phyloP scores from a whole-genome alignment of 176 grass and related monocot genomes.

The Carex scoparia region DNA sequence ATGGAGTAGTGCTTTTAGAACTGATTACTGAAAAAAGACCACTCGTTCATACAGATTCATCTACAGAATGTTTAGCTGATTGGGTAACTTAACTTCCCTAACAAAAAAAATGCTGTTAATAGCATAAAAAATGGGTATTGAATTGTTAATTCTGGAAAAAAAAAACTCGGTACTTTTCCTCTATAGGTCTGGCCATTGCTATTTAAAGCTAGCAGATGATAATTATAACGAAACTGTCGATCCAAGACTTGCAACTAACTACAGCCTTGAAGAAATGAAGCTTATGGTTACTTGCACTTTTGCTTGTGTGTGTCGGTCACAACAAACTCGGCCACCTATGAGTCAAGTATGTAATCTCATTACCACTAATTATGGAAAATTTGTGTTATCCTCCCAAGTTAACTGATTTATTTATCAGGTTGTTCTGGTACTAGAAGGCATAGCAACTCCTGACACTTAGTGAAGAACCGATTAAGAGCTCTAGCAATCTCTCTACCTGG shows the following conservation, averaged over 20 bases:
- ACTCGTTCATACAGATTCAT: slow-evolving; percentile 21
- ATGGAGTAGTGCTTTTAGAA: slow-evolving; percentile 58
- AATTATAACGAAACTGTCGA: slow-evolving; percentile 14
- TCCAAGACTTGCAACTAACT: slow-evolving; percentile 12
- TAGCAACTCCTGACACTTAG: neutral
- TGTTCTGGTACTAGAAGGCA: slow-evolving; percentile 19
- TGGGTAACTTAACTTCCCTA: slow-evolving; percentile 2
- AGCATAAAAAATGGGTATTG: neutral
- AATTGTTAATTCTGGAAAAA: neutral
- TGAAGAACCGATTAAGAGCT: neutral
- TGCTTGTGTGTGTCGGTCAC: slow-evolving; percentile 19
- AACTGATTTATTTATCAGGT: neutral
- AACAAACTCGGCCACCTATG: slow-evolving; percentile 16
- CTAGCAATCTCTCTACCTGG: neutral
- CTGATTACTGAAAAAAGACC: slow-evolving; percentile 59
- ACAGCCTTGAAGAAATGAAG: slow-evolving; percentile 18
- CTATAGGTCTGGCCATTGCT: slow-evolving; percentile 24
- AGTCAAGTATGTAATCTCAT: slow-evolving; percentile 18
- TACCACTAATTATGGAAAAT: neutral
- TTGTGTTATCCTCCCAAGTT: neutral
- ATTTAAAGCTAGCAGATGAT: neutral
- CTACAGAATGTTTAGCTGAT: slow-evolving; percentile 10
- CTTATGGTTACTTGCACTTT: slow-evolving; percentile 24
- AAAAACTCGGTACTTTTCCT: neutral
- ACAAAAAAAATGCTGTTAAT: neutral